A percentile compares a stretch with the other conserved stretches of the same genome.
Conservation (phyloP, 169 alveolate genomes). For the Eimeria acervulina region DNA sequence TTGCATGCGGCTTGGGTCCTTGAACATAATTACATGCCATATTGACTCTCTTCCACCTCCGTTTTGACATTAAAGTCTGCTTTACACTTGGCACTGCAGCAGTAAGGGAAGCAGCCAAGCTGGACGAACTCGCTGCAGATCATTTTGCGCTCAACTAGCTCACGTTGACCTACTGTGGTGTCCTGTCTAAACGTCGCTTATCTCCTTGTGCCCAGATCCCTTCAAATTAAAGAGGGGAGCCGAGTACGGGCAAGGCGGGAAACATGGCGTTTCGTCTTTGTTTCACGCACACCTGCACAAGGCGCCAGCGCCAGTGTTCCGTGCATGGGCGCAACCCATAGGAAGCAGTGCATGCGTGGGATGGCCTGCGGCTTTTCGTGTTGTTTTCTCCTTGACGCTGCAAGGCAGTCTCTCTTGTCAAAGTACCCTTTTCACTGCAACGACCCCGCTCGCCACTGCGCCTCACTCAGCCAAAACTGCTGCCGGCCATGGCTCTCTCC, state of each 20-base stretch:
- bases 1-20: slow-evolving; percentile 37
- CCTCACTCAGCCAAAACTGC: neutral
- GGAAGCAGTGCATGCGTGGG: slow-evolving; percentile 31
- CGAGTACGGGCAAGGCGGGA: neutral
- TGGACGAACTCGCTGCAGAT: neutral
- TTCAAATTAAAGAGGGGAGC: neutral
- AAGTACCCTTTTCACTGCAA: neutral
- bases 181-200: neutral
- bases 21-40: neutral
- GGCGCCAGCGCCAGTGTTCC: slow-evolving; percentile 17
- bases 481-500: slow-evolving; percentile 10
- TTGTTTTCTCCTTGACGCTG: neutral
- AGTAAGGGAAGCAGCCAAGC: neutral
- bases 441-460: neutral
- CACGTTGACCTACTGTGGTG: neutral
- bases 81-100: neutral
- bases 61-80: neutral
- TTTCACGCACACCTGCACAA: neutral
- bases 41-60: neutral
- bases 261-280: slow-evolving; percentile 20
- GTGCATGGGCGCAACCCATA: neutral
- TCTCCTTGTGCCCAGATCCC: neutral
- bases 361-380: slow-evolving; percentile 2
- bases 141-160: neutral
- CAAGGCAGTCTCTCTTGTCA: neutral